Conservation (phyloP, 495 filamentous ascomycete genomes). For the Talaromyces nanjingensis region DNA sequence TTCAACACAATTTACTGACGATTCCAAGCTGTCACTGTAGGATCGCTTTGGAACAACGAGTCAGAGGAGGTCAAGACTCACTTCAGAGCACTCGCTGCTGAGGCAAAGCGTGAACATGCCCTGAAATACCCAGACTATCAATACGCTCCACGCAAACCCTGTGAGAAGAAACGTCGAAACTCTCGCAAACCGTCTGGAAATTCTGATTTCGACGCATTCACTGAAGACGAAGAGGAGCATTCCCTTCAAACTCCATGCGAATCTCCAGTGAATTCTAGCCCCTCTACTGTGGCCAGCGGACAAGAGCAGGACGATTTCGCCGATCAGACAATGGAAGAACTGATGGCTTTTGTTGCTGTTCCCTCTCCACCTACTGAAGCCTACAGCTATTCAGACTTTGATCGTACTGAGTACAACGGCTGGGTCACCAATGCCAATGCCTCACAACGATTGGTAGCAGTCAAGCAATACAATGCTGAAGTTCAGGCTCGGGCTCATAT, state of each 20-base stretch:
- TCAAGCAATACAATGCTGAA: too few species aligned
- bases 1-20: conserved; percentile 15
- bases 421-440: neutral
- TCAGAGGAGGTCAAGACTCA: conserved; percentile 20
- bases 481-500: too few species aligned
- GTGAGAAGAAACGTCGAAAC: conserved; percentile 36
- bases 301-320: neutral
- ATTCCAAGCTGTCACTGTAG: conserved; percentile 34
- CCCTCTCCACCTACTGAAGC: neutral
- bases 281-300: neutral
- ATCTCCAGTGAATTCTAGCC: neutral
- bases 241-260: neutral
- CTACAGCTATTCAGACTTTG: neutral
- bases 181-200: neutral
- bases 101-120: conserved; percentile 32
- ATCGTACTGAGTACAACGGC: neutral
- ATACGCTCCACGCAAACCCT: conserved; percentile 41
- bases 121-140: conserved; percentile 41
- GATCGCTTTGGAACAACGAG: conserved; percentile 36
- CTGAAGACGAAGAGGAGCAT: neutral
- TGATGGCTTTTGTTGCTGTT: neutral
- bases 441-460: neutral
- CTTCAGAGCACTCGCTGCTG: conserved; percentile 29
- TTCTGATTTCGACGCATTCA: neutral
- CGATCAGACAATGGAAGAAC: neutral